phyloP scores from a whole-genome alignment of 208 protist species.

The Polymyxa betae region DNA sequence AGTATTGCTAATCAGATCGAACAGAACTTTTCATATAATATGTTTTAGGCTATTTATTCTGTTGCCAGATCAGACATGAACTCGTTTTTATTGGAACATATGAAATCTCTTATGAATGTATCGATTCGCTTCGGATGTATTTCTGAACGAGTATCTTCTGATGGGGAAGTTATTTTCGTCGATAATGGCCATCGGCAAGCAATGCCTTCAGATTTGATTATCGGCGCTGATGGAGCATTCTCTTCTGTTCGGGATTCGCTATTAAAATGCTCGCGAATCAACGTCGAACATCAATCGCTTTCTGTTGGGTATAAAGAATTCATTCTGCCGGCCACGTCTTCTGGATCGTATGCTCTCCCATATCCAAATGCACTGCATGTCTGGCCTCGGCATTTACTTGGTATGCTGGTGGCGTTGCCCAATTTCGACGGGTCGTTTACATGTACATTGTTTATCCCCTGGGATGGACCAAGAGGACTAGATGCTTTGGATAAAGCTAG shows the following conservation, averaged over 20 bases:
- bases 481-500: neutral
- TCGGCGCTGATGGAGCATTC: slow-evolving; percentile 53
- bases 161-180: neutral
- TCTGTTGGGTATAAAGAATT: slow-evolving; percentile 46
- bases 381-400: slow-evolving; percentile 6
- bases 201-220: neutral
- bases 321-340: neutral
- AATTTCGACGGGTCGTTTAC: slow-evolving; percentile 38
- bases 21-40: neutral
- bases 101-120: neutral
- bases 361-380: slow-evolving; percentile 7
- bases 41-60: slow-evolving; percentile 43
- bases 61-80: neutral
- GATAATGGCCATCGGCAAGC: neutral
- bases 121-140: neutral
- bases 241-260: slow-evolving; percentile 54
- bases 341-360: slow-evolving; percentile 22
- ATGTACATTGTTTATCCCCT: slow-evolving; percentile 20
- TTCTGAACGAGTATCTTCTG: neutral
- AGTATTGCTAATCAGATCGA: neutral
- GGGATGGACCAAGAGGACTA: neutral
- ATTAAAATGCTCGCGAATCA: neutral
- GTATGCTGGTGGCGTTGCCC: slow-evolving; percentile 47
- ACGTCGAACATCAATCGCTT: neutral
- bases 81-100: neutral